Conservation (phyloP, 352 stramenopile genomes). For the Phytopythium chamaehyphon region DNA sequence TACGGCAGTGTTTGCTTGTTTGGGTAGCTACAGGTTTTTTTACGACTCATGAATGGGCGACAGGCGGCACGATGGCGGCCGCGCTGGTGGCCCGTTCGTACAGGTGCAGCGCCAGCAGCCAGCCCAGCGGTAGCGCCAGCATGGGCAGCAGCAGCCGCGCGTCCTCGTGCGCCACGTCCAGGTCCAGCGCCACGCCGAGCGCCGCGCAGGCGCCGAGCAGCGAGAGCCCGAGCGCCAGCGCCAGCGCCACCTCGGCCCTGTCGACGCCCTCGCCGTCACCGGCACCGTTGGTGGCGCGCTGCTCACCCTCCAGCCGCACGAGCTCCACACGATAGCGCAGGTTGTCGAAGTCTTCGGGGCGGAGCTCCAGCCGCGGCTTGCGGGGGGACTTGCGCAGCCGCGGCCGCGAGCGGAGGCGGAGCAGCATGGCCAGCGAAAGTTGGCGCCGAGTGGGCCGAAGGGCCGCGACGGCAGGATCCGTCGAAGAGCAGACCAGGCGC, state of each 20-base stretch:
- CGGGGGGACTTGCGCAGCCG: too few relatives aligned
- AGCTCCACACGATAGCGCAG: slow-evolving; percentile 61
- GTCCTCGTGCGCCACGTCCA: slow-evolving; percentile 28
- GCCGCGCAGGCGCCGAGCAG: slow-evolving; percentile 30
- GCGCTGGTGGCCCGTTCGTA: slow-evolving; percentile 48
- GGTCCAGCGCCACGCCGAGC: slow-evolving; percentile 30
- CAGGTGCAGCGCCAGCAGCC: slow-evolving; percentile 37
- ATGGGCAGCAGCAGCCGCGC: slow-evolving; percentile 42
- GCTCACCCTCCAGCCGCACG: slow-evolving; percentile 24
- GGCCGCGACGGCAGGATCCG: too few relatives aligned
- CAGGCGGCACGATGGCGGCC: neutral
- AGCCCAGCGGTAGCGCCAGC: slow-evolving; percentile 40
- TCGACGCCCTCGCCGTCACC: too few relatives aligned
- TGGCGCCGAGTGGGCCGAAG: too few relatives aligned
- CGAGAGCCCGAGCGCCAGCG: slow-evolving; percentile 29
- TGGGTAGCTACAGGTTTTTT: too few relatives aligned
- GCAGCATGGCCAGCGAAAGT: too few relatives aligned
- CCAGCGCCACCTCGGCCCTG: slow-evolving; percentile 12
- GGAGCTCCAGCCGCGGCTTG: slow-evolving; percentile 13
- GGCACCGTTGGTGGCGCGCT: slow-evolving; percentile 5
- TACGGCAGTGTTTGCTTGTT: too few relatives aligned
- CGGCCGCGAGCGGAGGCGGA: too few relatives aligned
- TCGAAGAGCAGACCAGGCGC: too few relatives aligned
- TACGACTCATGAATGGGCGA: slow-evolving; percentile 8
- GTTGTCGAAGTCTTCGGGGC: slow-evolving; percentile 62